These are phyloP conservation scores for Ceratocystis harringtonii DNA, from an alignment of 2,329 filamentous ascomycete genomes.

Conservation along the genomic window DNA sequence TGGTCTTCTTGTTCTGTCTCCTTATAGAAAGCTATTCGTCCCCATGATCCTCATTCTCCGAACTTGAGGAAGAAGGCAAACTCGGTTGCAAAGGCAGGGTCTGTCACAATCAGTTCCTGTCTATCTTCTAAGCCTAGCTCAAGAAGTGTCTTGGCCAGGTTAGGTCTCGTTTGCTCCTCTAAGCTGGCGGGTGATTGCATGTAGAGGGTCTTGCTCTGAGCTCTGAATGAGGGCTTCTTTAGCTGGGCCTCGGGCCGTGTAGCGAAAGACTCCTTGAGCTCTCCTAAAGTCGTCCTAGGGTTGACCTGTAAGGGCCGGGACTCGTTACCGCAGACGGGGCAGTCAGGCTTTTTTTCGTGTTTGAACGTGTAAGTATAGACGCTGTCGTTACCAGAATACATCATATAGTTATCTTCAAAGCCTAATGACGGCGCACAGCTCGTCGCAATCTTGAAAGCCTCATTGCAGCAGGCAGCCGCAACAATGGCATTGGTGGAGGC, in stretches of 20 bases:
- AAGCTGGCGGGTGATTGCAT: conserved; percentile 71
- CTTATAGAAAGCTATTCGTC: background rate
- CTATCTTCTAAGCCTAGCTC: conserved; percentile 61
- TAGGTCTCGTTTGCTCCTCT: conserved; percentile 70
- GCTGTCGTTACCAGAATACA: conserved; percentile 92
- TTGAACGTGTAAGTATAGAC: conserved; percentile 97
- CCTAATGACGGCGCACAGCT: conserved; percentile 66
- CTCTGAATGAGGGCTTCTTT: conserved; percentile 77
- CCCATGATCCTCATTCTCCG: conserved; percentile 20
- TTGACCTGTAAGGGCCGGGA: conserved; percentile 62
- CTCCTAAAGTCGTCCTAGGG: conserved; percentile 56
- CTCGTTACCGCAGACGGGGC: conserved; percentile 78
- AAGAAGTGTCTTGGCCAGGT: conserved; percentile 60
- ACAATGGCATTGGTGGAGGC: conserved; percentile 96
- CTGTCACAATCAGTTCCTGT: conserved; percentile 81
- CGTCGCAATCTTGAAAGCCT: conserved; percentile 88
- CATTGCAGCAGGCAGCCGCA: conserved; percentile 88
- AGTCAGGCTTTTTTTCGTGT: conserved; percentile 86
- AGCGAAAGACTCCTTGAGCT: conserved; percentile 73
- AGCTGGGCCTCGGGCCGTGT: conserved; percentile 78
- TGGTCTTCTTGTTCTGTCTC: background rate
- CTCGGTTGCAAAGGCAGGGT: conserved; percentile 71
- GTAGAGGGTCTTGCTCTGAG: conserved; percentile 71
- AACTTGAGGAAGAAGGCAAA: conserved; percentile 43
- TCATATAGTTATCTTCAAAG: conserved; percentile 85